Percentiles rank a stretch among this genome's conserved stretches.
These are phyloP conservation scores for Claviceps fusiformis DNA, from an alignment of 2,329 filamentous ascomycete genomes.

Conservation along the genomic window DNA sequence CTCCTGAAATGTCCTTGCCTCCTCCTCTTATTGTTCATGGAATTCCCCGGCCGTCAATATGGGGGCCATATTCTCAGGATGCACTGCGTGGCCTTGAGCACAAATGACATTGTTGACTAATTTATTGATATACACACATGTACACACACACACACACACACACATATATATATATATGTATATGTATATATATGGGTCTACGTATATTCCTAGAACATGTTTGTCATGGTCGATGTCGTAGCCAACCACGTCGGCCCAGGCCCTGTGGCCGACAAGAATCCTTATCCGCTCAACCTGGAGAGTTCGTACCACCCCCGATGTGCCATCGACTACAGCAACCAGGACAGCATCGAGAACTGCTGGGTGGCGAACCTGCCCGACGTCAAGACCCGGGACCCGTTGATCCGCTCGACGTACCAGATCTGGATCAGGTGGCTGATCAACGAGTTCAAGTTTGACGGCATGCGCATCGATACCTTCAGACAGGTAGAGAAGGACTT, in stretches of 20 bases:
- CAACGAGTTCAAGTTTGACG: constrained; percentile 47
- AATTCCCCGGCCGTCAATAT: no score
- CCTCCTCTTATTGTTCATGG: no score
- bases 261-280: constrained; percentile 32
- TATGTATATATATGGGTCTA: no score
- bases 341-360: constrained; percentile 35
- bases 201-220: constrained; percentile 20
- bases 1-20: no score
- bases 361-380: constrained; percentile 48
- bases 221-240: constrained; percentile 49
- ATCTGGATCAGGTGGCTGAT: constrained; percentile 47
- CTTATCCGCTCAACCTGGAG: constrained; percentile 33
- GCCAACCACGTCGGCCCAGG: constrained; percentile 43
- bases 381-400: constrained; percentile 37
- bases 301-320: constrained; percentile 50
- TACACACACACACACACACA: no score
- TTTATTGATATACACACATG: no score
- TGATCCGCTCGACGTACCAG: constrained; percentile 36
- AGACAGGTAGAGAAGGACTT: constrained; percentile 48
- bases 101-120: no score
- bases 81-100: no score
- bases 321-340: constrained; percentile 39
- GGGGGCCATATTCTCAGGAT: no score
- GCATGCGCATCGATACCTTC: constrained; percentile 46
- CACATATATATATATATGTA: no score